Base-by-base conservation (phyloP, 768 basidiomycete species). In the Auriscalpium vulgare region DNA sequence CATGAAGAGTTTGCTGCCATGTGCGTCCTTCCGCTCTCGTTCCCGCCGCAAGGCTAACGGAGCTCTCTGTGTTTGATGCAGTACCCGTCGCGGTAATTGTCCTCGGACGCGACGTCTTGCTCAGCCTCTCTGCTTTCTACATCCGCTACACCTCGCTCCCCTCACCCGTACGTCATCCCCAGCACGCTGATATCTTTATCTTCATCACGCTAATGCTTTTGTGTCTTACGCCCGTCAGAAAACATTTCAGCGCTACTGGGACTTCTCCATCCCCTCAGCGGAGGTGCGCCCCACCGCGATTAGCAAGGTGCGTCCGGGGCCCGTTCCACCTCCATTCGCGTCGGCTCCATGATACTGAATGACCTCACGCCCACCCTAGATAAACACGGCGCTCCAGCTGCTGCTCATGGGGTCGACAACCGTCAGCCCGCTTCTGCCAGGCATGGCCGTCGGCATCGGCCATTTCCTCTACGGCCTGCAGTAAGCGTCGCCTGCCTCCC, bases 181-280 rank as follows among this genome's bases (percentile, higher is more conserved):
- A 29, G 1, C 11, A 21, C 51, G 13, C 51, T 43, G 57, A 3
- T 34, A 37, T 47, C 37, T 17, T 60, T 34, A n/a, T 21, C 21
- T 21, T 3, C 35, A 35, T 46, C 38, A 17, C 14, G 43, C 37
- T 37, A 51, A 29, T 51, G 38, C 46, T 43, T 62, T 45, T 55
- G 16, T 46, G 45, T 36, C 37, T 59, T 54, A 23, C 47, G 45
- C 46, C 37, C 21, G 47, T 11, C 68, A 95, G 89, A 91, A 91
- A 91, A 97, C 94, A 0, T 87, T 92, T 66, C 68, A 74, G 23
- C 83, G 97, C 37, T 99, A 98, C 71, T 99, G 95, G 91, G 91
- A 97, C 67, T 91, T 97, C 59, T 89, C 90, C 10, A 83, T 97
- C 51, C 93, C 97, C 1, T 95, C 94, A 1, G 95, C 93, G 1